These are phyloP conservation scores for Austropuccinia psidii DNA, from an alignment of 1,284 basidiomycete species.

Conservation along the genomic window DNA sequence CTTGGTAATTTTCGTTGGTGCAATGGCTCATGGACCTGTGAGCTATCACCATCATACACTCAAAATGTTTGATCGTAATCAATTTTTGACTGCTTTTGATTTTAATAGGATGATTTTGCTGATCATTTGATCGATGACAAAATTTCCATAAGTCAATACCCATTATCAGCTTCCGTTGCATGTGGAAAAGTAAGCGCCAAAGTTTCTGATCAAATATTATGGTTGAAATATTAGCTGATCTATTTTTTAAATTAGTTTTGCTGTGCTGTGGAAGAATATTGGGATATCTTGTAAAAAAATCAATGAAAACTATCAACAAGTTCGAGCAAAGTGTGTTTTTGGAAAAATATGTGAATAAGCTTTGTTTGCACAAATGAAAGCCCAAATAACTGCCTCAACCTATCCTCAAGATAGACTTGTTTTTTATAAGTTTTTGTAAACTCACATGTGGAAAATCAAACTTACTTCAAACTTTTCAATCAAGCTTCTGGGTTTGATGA, in stretches of 20 bases:
- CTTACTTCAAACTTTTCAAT: too few relatives aligned
- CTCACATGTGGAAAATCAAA: too few relatives aligned
- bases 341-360: too few relatives aligned
- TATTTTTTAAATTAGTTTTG: slow-evolving; percentile 54
- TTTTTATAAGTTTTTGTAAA: too few relatives aligned
- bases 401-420: too few relatives aligned
- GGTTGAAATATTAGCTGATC: neutral
- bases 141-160: slow-evolving; percentile 91
- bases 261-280: slow-evolving; percentile 54
- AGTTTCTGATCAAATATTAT: neutral
- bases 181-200: slow-evolving; percentile 72
- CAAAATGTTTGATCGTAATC: neutral
- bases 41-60: neutral
- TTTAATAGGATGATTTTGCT: slow-evolving; percentile 79
- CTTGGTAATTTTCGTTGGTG: slow-evolving; percentile 91
- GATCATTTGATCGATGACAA: slow-evolving; percentile 95
- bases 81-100: neutral
- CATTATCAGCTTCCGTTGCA: slow-evolving; percentile 86
- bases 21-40: slow-evolving; percentile 76
- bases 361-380: too few relatives aligned
- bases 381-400: too few relatives aligned
- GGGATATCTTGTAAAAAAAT: slow-evolving; percentile 48
- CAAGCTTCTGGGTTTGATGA: too few relatives aligned
- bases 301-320: too few relatives aligned
- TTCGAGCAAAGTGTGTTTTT: too few relatives aligned